These are phyloP conservation scores for Anthracocystis panici-leucophaei DNA, from an alignment of 1,284 basidiomycete genomes.

Conservation along the genomic window DNA sequence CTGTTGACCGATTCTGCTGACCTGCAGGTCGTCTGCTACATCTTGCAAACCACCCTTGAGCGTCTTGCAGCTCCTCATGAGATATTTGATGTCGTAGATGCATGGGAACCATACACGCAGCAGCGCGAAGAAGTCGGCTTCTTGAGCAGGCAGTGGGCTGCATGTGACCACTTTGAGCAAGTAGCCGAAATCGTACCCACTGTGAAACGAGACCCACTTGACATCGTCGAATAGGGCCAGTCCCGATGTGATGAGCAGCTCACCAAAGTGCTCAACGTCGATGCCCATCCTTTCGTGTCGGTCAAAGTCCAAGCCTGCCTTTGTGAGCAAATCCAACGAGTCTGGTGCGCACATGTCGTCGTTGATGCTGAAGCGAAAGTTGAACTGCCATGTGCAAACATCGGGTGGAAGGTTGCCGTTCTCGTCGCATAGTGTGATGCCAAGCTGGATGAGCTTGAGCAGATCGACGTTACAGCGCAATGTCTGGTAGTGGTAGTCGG, in stretches of 20 bases:
- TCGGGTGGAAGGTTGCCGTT: slow-evolving; percentile 85
- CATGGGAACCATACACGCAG: slow-evolving; percentile 94
- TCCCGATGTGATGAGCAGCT: slow-evolving; percentile 94
- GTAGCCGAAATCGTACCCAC: slow-evolving; percentile 99
- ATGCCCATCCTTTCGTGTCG: slow-evolving; percentile 93
- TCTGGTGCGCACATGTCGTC: slow-evolving; percentile 99
- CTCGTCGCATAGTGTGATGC: slow-evolving; percentile 92
- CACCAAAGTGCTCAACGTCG: slow-evolving; percentile 92
- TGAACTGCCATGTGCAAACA: slow-evolving; percentile 98
- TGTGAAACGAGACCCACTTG: slow-evolving; percentile 98
- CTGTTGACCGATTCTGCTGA: slow-evolving; percentile 88
- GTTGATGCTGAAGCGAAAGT: slow-evolving; percentile 91
- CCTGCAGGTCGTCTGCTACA: slow-evolving; percentile 91
- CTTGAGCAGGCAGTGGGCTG: slow-evolving; percentile 85
- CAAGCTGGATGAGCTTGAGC: slow-evolving; percentile 96
- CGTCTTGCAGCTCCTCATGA: slow-evolving; percentile 88
- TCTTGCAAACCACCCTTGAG: slow-evolving; percentile 95
- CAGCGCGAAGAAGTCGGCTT: slow-evolving; percentile 90
- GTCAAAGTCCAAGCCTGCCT: slow-evolving; percentile 95
- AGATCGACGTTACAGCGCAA: slow-evolving; percentile 96
- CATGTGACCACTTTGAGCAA: slow-evolving; percentile 94
- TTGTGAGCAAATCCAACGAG: slow-evolving; percentile 91
- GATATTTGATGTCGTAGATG: slow-evolving; percentile 97
- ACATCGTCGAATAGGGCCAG: slow-evolving; percentile 89
- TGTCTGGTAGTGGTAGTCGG: slow-evolving; percentile 99